A percentile compares a stretch with the other conserved stretches of the same genome.
phyloP scores from a whole-genome alignment of 768 basidiomycete species.

The Xerocomellus chrysenteron region DNA sequence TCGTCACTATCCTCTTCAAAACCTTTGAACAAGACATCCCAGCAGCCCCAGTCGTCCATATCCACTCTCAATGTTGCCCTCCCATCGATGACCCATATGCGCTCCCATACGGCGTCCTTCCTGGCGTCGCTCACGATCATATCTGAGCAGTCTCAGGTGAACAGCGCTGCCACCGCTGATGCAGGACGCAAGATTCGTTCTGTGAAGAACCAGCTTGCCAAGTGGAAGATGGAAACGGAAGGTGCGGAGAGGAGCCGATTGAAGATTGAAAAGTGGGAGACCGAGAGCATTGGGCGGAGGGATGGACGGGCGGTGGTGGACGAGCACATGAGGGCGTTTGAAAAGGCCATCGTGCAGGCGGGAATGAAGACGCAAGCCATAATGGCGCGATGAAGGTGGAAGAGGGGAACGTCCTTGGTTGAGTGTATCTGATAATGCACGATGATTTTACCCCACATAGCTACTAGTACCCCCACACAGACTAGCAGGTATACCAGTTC shows the following conservation, averaged over 20 bases:
- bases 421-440: slow-evolving; percentile 2
- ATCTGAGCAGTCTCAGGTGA: slow-evolving; percentile 87
- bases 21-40: slow-evolving; percentile 19
- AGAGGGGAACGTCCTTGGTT: not conserved
- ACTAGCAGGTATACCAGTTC: slow-evolving; percentile 20
- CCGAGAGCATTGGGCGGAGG: slow-evolving; percentile 40
- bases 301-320: slow-evolving; percentile 74
- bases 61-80: slow-evolving; percentile 39
- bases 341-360: slow-evolving; percentile 68
- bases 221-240: slow-evolving; percentile 81
- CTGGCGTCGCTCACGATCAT: slow-evolving; percentile 72
- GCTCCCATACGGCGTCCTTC: slow-evolving; percentile 71
- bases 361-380: slow-evolving; percentile 76
- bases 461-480: slow-evolving; percentile 6
- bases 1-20: slow-evolving; percentile 39
- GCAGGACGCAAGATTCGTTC: slow-evolving; percentile 85
- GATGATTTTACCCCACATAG: slow-evolving; percentile 7
- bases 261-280: slow-evolving; percentile 81
- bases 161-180: slow-evolving; percentile 80
- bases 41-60: slow-evolving; percentile 30
- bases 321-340: slow-evolving; percentile 77
- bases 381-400: slow-evolving; percentile 60
- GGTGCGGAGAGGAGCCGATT: slow-evolving; percentile 77
- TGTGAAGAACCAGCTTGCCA: slow-evolving; percentile 78
- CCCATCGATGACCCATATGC: slow-evolving; percentile 67